Percentiles rank a stretch among this genome's conserved stretches.
These are phyloP conservation scores for Colletotrichum lentis DNA, from an alignment of 2,329 filamentous ascomycete species.

Conservation along the genomic window DNA sequence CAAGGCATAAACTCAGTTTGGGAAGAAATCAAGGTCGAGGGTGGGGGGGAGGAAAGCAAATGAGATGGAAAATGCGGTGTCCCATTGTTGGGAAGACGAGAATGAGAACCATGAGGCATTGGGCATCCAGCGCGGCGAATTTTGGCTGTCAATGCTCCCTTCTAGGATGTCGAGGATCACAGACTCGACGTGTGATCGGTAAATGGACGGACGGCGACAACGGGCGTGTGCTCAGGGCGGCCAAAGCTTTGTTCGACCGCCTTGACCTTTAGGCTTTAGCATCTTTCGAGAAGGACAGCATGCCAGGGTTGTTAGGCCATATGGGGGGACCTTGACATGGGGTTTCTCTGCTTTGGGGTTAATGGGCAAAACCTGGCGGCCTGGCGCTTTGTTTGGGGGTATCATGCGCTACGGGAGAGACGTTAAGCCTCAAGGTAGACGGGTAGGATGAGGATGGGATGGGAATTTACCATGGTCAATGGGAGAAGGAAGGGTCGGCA, in stretches of 20 bases:
- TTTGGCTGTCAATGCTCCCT: conserved; percentile 32
- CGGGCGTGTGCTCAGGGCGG: conserved; percentile 6
- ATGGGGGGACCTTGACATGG: conserved; percentile 25
- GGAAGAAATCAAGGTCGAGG: conserved; percentile 8
- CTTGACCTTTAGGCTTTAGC: conserved; percentile 3
- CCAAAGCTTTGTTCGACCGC: conserved; percentile 14
- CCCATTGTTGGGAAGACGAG: conserved; percentile 29
- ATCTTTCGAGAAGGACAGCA: conserved; percentile 15
- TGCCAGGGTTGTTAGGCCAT: conserved; percentile 22
- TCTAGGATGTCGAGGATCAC: conserved; percentile 32
- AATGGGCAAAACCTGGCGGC: conserved; percentile 7
- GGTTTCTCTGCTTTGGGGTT: background rate
- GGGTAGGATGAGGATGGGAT: conserved; percentile 12
- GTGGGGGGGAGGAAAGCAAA: conserved; percentile 2
- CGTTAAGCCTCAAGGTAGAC: conserved; percentile 9
- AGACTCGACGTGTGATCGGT: conserved; percentile 30
- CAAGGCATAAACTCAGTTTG: background rate
- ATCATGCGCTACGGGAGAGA: conserved; percentile 25
- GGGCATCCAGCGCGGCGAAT: conserved; percentile 17
- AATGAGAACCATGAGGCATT: conserved; percentile 11
- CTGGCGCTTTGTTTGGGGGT: background rate
- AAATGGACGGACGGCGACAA: conserved; percentile 28
- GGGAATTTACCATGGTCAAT: background rate
- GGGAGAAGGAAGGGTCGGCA: conserved; percentile 23
- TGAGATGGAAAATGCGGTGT: conserved; percentile 28